Conservation (phyloP, 2,329 filamentous ascomycete genomes). For the Didymellaceae sp. region DNA sequence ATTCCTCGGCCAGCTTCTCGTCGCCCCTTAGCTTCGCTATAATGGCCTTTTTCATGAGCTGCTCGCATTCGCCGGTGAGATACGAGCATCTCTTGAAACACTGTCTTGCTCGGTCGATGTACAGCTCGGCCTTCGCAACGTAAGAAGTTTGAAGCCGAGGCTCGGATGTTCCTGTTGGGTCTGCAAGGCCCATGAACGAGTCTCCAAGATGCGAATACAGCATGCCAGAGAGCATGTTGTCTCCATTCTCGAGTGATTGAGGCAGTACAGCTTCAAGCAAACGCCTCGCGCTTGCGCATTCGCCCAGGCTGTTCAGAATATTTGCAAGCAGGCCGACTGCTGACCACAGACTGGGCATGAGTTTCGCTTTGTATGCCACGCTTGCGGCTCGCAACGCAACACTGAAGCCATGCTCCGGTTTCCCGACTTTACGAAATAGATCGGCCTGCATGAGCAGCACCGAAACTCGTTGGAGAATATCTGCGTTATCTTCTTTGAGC, state of each 20-base stretch:
- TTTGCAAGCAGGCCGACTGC: constrained; percentile 70
- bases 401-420: constrained; percentile 77
- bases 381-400: constrained; percentile 76
- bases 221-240: constrained; percentile 66
- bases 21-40: constrained; percentile 71
- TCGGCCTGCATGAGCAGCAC: constrained; percentile 76
- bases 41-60: constrained; percentile 81
- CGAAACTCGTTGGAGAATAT: constrained; percentile 72
- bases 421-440: constrained; percentile 71
- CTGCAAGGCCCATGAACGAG: constrained; percentile 78
- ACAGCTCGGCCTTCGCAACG: constrained; percentile 42
- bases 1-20: constrained; percentile 45
- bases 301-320: constrained; percentile 72
- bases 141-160: constrained; percentile 26
- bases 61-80: constrained; percentile 73
- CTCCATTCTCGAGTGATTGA: constrained; percentile 72
- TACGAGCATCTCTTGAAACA: constrained; percentile 71
- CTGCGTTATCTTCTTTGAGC: constrained; percentile 62
- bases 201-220: constrained; percentile 77
- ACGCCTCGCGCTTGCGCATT: constrained; percentile 70
- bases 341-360: constrained; percentile 75
- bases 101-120: constrained; percentile 45
- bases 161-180: constrained; percentile 47
- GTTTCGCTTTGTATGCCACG: constrained; percentile 71
- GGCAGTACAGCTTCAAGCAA: constrained; percentile 75